phyloP scores from a whole-genome alignment of 768 basidiomycete genomes.

The Leccinum subgranulosum region DNA sequence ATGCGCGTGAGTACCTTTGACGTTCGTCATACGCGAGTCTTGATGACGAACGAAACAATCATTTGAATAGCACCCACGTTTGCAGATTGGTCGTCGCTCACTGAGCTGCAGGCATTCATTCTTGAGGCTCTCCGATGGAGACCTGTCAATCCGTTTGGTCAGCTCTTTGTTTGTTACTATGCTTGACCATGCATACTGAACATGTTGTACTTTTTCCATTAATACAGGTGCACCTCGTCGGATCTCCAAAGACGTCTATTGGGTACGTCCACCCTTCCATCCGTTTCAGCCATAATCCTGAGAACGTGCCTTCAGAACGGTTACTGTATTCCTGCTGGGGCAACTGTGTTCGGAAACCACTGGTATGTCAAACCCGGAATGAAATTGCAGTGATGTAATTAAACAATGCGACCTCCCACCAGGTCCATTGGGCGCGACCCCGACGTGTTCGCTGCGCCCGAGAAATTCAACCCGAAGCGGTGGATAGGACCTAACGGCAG shows the following conservation, averaged over 20 bases:
- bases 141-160: constrained; percentile 33
- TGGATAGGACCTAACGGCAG: constrained; percentile 47
- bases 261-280: constrained; percentile 14
- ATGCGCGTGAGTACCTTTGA: constrained; percentile 26
- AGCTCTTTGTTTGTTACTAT: not conserved
- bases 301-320: constrained; percentile 27
- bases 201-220: no score
- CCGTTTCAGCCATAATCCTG: no score
- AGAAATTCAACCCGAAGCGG: constrained; percentile 52
- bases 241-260: constrained; percentile 25
- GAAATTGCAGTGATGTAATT: not conserved
- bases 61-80: constrained; percentile 35
- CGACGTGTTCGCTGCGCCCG: constrained; percentile 33
- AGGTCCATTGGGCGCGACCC: constrained; percentile 28
- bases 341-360: constrained; percentile 31
- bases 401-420: not conserved
- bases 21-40: not conserved
- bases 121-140: constrained; percentile 40
- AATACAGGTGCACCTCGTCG: constrained; percentile 21
- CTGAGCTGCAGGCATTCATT: constrained; percentile 37
- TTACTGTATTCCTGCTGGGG: constrained; percentile 33
- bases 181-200: not conserved
- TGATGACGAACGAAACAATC: not conserved
- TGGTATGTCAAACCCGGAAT: constrained; percentile 16
- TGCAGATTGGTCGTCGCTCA: constrained; percentile 30